Base-by-base conservation (phyloP, 2,329 filamentous ascomycete species). In the Ilyonectria robusta region DNA sequence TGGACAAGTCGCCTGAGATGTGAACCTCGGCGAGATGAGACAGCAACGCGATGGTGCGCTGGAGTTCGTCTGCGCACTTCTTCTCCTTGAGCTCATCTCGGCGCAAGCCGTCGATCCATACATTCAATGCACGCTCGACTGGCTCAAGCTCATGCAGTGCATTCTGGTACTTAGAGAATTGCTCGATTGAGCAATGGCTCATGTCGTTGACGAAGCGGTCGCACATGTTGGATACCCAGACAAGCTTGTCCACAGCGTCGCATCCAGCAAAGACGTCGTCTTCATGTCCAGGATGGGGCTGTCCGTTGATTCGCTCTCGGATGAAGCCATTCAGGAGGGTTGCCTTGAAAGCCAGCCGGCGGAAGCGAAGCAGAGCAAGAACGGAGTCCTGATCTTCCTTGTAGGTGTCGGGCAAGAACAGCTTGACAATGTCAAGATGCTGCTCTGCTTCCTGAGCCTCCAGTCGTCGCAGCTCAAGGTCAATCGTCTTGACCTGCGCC, bases 401-500 rank as follows among this genome's bases (percentile, higher is more conserved):
- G 78, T 94, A 97, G 21, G 89, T 92, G 68, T 97, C 94, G 0
- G 95, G 94, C 50, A 98, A 84, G 85, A 97, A 98, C 11, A 96
- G 83, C 80, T 94, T 93, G 71, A 98, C 88, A 73, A 99, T 97
- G 19, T 91, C 89, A 31, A 99, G 87, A 76, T 98, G 95, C 78
- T 98, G 93, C 44, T 91, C 87, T 2, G 94, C 93, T 82, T 98
- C 94, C 74, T 97, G 92, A 0, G 95, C 94, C 74, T 97, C 94
- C 77, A 98, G 88, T 63, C 93, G 92, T 59, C 92, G 89, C 64
- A 98, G 84, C 79, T 98, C 95, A 33, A 98, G 86, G 72, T 98
- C 95, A 69, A 99, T 97, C 0, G 94, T 94, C 84, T 97, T 98
- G 76, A 94, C 91, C 79, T 97, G 95, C 3, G 95, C 93, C 84